Base-by-base conservation (phyloP, 352 stramenopile species). In the Peronosclerospora sorghi region DNA sequence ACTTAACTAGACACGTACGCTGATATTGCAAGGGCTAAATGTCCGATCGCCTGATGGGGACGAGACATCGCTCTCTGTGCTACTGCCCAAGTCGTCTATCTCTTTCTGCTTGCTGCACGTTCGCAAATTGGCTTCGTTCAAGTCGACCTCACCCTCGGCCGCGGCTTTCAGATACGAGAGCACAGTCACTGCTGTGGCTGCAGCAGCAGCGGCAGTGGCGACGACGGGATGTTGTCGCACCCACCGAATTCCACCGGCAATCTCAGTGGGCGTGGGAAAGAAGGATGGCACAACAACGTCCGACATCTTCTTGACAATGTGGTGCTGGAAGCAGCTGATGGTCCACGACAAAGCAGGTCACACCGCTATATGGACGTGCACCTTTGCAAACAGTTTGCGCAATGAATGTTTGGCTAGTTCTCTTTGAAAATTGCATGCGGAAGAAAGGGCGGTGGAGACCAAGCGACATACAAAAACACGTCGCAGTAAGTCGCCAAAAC, bases 251-350 rank as follows among this genome's bases (percentile, higher is more conserved):
- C 73, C 74, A 15, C 68, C 69, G n/a, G 73, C 74, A 52, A 89
- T 85, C 49, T 89, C 76, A 35, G 67, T 65, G 21, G 76, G 71
- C 36, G 76, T 89, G 23, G 76, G 76, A 59, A 89, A 89, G 61
- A 89, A 89, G 12, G 68, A 83, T 6, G 75, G 68, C 48, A 60
- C 66, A 51, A 55, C 59, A 24, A 83, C 59, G 47, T 83, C 70
- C 13, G 63, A 74, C 73, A 86, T 86, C 6, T 26, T 26, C 21
- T 26, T 26, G 21, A 26, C 21, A 26, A 26, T 32, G 3, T 32
- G 8, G 3, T 14, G 27, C 8, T 32, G 27, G 27, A 32, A 32
- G 27, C 4, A 14, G 27, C 27, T 32, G 27, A 32, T 32, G 20
- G 24, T 35, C 24, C 32, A 23, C 3, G 21, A 26, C 3, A 26